A percentile compares a stretch with the other conserved stretches of the same genome.
Conservation (phyloP, 306 rosid species). For the Pyrus communis region DNA sequence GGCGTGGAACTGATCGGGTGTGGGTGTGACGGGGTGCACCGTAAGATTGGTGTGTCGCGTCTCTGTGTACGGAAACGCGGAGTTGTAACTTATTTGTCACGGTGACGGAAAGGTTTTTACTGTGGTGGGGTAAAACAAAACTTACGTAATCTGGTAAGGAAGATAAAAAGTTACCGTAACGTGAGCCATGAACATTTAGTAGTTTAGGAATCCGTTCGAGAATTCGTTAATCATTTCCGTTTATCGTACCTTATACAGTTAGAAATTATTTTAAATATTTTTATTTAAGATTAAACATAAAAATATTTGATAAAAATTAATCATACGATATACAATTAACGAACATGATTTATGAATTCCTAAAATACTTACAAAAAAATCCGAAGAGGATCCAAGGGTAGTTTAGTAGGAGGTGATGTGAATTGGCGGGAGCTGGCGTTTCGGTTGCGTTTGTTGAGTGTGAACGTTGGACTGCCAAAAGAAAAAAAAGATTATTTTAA, state of each 20-base stretch:
- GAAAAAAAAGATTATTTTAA: not conserved
- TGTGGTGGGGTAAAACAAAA: not conserved
- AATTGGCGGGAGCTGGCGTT: not conserved
- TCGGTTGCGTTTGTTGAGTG: not conserved
- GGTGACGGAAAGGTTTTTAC: not conserved
- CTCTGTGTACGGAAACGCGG: not conserved
- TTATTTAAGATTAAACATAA: too few relatives aligned
- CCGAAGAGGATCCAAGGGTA: too few relatives aligned
- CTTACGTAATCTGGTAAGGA: not conserved
- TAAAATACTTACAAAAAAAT: accelerated
- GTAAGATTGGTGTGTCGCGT: not conserved
- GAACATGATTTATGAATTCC: accelerated
- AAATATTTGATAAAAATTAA: accelerated
- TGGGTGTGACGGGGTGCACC: not conserved
- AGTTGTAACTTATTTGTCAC: not conserved
- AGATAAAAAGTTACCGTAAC: not conserved
- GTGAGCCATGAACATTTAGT: not conserved
- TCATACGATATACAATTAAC: accelerated
- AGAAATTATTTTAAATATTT: too few relatives aligned
- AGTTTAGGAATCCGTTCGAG: not conserved
- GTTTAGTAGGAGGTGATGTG: not conserved
- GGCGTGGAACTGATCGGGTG: not conserved
- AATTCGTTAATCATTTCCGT: accelerated
- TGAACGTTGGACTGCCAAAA: not conserved
- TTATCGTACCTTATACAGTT: too few relatives aligned